A percentile compares a stretch with the other conserved stretches of the same genome.
Conservation (phyloP, 2,329 filamentous ascomycete genomes). For the Corynespora cassiicola region DNA sequence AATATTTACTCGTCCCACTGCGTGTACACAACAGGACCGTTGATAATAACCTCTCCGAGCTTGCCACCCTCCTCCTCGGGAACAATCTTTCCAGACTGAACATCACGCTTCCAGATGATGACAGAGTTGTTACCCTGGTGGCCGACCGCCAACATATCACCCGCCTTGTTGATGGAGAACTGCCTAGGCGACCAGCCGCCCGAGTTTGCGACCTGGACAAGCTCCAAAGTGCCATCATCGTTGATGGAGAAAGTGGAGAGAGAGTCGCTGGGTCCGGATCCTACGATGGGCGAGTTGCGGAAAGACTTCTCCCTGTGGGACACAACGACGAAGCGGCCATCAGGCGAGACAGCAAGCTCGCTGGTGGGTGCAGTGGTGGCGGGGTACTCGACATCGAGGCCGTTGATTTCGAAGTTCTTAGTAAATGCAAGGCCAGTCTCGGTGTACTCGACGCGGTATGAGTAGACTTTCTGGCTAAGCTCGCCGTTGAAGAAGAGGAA, state of each 20-base stretch:
- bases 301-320: slow-evolving; percentile 69
- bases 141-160: slow-evolving; percentile 68
- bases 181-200: slow-evolving; percentile 71
- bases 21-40: slow-evolving; percentile 15
- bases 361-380: slow-evolving; percentile 18
- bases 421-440: slow-evolving; percentile 10
- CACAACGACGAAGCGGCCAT: slow-evolving; percentile 66
- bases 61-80: slow-evolving; percentile 11
- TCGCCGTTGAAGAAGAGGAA: slow-evolving; percentile 22
- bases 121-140: slow-evolving; percentile 68
- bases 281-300: slow-evolving; percentile 48
- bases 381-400: slow-evolving; percentile 6
- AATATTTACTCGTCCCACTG: slow-evolving; percentile 20
- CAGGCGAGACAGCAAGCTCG: slow-evolving; percentile 30
- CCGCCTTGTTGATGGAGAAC: slow-evolving; percentile 69
- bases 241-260: slow-evolving; percentile 56
- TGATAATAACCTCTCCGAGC: slow-evolving; percentile 6
- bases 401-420: slow-evolving; percentile 3
- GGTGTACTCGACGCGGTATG: slow-evolving; percentile 12
- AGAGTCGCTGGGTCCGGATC: slow-evolving; percentile 55
- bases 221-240: slow-evolving; percentile 58
- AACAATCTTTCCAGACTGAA: slow-evolving; percentile 62
- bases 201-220: slow-evolving; percentile 64
- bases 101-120: slow-evolving; percentile 66
- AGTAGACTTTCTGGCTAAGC: slow-evolving; percentile 18